phyloP scores from a whole-genome alignment of 345 rosid genomes.

The Clausena lansium region DNA sequence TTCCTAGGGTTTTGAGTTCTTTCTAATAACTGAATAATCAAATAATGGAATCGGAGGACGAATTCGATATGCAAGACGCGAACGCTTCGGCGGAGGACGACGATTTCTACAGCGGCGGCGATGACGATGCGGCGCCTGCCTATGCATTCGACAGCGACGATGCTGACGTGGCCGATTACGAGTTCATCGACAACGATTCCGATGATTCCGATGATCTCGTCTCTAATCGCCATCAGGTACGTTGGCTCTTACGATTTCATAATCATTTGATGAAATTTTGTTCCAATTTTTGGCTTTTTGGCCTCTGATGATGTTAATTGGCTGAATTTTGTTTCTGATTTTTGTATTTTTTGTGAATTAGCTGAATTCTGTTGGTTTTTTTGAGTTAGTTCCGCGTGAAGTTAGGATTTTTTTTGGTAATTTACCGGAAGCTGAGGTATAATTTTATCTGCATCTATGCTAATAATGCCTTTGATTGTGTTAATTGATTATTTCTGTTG shows the following conservation, averaged over 20 bases:
- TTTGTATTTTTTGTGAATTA: not conserved
- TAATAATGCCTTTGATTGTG: not conserved
- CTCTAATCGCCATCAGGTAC: constrained; percentile 69
- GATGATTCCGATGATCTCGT: constrained; percentile 69
- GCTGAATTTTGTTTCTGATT: not conserved
- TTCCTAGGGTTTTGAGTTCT: constrained; percentile 10
- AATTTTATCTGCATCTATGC: not conserved
- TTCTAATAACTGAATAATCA: not conserved
- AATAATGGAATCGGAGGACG: constrained; percentile 52
- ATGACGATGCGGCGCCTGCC: constrained; percentile 37
- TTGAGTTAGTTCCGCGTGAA: not conserved
- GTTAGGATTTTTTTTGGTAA: not conserved
- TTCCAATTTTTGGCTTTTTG: not conserved
- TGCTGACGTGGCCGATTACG: constrained; percentile 59
- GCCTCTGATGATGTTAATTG: not conserved
- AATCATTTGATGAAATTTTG: not conserved
- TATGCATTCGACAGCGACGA: constrained; percentile 38
- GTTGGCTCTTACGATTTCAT: not conserved
- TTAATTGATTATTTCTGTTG: not conserved
- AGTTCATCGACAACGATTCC: constrained; percentile 66
- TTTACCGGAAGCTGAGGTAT: not conserved
- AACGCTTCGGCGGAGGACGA: constrained; percentile 69
- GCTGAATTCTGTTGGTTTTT: not conserved
- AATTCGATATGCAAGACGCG: constrained; percentile 51
- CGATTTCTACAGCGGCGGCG: constrained; percentile 78